These are phyloP conservation scores for Caryopteris hybrid DNA, from an alignment of 305 asterid genomes.

Conservation along the genomic window DNA sequence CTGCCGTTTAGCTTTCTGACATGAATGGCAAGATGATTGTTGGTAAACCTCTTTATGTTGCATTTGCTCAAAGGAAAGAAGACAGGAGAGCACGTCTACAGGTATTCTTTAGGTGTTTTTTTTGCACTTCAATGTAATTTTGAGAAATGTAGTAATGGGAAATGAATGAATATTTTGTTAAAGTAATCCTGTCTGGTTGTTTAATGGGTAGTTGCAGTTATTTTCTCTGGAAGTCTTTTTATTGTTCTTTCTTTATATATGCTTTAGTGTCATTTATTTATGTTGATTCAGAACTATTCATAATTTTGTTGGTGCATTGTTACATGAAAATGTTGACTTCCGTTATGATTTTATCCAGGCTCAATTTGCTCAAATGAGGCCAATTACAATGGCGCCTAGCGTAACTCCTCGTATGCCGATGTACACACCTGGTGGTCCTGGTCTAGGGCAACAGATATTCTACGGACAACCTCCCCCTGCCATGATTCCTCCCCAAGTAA, in stretches of 20 bases:
- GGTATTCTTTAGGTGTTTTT: constrained; percentile 27
- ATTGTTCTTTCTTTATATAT: neutral
- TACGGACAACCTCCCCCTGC: constrained; percentile 92
- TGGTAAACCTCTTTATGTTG: constrained; percentile 71
- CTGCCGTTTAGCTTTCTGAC: constrained; percentile 45
- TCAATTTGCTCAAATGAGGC: constrained; percentile 91
- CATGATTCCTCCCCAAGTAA: constrained; percentile 78
- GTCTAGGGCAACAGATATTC: constrained; percentile 89
- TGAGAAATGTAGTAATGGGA: neutral
- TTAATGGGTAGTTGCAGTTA: neutral
- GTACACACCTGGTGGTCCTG: constrained; percentile 83
- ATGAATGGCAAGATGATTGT: constrained; percentile 67
- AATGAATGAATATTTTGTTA: neutral
- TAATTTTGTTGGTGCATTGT: neutral
- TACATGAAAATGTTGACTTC: neutral
- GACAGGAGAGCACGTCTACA: constrained; percentile 67
- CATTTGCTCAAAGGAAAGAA: constrained; percentile 74
- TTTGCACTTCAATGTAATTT: neutral
- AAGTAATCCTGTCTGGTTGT: neutral
- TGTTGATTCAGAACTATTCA: neutral
- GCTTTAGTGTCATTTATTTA: neutral
- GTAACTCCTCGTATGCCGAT: constrained; percentile 87
- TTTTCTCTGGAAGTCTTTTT: constrained; percentile 5
- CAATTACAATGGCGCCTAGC: constrained; percentile 65
- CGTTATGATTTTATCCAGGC: constrained; percentile 42